Conservation (phyloP, 2,329 filamentous ascomycete genomes). For the Lasiodiplodia citricola region DNA sequence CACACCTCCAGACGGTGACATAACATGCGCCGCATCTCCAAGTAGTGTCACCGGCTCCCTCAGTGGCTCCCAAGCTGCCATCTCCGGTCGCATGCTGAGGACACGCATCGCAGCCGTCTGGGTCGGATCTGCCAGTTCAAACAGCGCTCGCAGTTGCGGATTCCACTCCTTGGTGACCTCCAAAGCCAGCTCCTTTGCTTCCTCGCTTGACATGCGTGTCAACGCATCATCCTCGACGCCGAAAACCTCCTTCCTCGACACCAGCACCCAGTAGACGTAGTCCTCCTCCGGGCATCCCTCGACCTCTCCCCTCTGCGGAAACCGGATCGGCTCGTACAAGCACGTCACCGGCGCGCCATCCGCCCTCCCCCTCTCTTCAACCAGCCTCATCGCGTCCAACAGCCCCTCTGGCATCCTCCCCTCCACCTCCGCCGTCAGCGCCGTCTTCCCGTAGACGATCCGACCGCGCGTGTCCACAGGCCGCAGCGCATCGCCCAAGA, state of each 20-base stretch:
- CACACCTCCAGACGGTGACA: slow-evolving; percentile 54
- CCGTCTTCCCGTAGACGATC: slow-evolving; percentile 50
- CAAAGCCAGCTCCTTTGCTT: slow-evolving; percentile 27
- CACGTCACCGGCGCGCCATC: slow-evolving; percentile 28
- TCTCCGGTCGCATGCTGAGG: slow-evolving; percentile 39
- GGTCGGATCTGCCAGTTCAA: slow-evolving; percentile 31
- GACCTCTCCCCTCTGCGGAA: slow-evolving; percentile 28
- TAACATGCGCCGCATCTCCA: slow-evolving; percentile 53
- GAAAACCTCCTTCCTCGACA: slow-evolving; percentile 30
- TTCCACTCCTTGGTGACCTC: slow-evolving; percentile 31
- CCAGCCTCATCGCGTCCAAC: slow-evolving; percentile 34
- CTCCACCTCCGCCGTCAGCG: slow-evolving; percentile 36
- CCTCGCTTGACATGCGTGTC: slow-evolving; percentile 15
- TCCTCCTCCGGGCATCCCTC: slow-evolving; percentile 35
- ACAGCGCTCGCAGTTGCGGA: slow-evolving; percentile 27
- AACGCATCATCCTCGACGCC: slow-evolving; percentile 25
- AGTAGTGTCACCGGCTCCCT: slow-evolving; percentile 47
- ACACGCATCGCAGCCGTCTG: slow-evolving; percentile 43
- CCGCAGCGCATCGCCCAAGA: slow-evolving; percentile 40
- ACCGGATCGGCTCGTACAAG: slow-evolving; percentile 36
- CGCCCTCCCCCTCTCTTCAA: slow-evolving; percentile 27
- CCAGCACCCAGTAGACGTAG: slow-evolving; percentile 45
- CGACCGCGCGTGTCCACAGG: slow-evolving; percentile 46
- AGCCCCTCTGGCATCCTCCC: slow-evolving; percentile 30
- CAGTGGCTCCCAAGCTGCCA: slow-evolving; percentile 39